Conservation (phyloP, 805 yeast genomes). For the Saccharomyces mikatae region DNA sequence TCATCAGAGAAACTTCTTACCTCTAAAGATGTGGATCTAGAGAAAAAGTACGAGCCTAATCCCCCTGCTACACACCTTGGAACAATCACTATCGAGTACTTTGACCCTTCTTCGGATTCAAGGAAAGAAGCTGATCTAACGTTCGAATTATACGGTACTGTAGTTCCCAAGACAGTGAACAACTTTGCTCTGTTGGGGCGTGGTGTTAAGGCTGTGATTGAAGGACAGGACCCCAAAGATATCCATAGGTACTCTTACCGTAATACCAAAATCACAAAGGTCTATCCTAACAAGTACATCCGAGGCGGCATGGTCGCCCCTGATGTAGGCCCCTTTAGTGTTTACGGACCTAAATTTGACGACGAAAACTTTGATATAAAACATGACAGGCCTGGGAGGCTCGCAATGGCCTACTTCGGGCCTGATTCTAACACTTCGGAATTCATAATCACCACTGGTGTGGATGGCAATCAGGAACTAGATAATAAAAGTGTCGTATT, state of each 20-base stretch:
- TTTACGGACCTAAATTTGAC: constrained; percentile 62
- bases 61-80: constrained; percentile 28
- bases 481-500: constrained; percentile 66
- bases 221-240: constrained; percentile 25
- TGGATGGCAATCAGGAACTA: constrained; percentile 37
- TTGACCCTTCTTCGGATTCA: constrained; percentile 12
- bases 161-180: constrained; percentile 53
- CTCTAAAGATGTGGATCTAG: constrained; percentile 8
- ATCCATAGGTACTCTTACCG: constrained; percentile 37
- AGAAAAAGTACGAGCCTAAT: constrained; percentile 21
- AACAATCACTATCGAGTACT: constrained; percentile 21
- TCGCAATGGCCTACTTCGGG: constrained; percentile 70
- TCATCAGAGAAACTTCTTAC: constrained; percentile 2
- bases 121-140: constrained; percentile 31
- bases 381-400: constrained; percentile 60
- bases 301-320: constrained; percentile 85
- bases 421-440: constrained; percentile 61
- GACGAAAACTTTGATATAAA: constrained; percentile 69
- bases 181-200: constrained; percentile 49
- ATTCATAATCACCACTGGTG: constrained; percentile 52
- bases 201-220: constrained; percentile 32
- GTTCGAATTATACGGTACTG: constrained; percentile 57
- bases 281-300: constrained; percentile 65
- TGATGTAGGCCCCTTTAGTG: constrained; percentile 74
- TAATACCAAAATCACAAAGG: constrained; percentile 62